A percentile compares a stretch with the other conserved stretches of the same genome.
These are phyloP conservation scores for Podaxis sp. DNA, from an alignment of 768 basidiomycete species.

Conservation along the genomic window DNA sequence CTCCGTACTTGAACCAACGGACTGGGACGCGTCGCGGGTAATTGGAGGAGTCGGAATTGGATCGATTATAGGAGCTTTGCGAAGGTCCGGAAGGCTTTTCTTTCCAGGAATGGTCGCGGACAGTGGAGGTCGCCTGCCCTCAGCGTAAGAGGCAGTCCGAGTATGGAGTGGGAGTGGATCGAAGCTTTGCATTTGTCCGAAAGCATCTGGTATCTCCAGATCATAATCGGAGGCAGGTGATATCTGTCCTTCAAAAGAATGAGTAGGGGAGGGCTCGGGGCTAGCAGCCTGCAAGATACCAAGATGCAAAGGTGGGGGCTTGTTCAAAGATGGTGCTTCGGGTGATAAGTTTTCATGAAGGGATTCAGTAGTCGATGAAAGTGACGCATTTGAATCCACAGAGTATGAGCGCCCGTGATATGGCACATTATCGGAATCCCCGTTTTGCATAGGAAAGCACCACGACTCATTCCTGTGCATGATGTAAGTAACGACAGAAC, in stretches of 20 bases:
- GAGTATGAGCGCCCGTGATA: constrained; percentile 61
- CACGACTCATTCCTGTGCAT: constrained; percentile 32
- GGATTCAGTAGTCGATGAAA: constrained; percentile 42
- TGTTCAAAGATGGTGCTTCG: constrained; percentile 20
- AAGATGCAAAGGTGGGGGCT: constrained; percentile 46
- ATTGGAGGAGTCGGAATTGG: constrained; percentile 3
- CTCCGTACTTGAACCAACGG: neutral
- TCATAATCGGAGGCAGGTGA: constrained; percentile 17
- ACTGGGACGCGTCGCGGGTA: neutral
- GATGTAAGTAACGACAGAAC: neutral
- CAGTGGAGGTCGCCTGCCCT: neutral
- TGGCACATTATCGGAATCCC: constrained; percentile 31
- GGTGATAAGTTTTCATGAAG: constrained; percentile 18
- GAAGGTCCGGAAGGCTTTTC: constrained; percentile 86
- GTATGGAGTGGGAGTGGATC: constrained; percentile 44
- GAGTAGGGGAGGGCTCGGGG: constrained; percentile 38
- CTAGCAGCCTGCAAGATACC: constrained; percentile 39
- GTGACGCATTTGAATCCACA: constrained; percentile 51
- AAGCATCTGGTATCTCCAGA: constrained; percentile 1
- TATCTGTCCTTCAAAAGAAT: constrained; percentile 37
- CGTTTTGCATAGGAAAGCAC: constrained; percentile 33
- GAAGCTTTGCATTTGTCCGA: constrained; percentile 6
- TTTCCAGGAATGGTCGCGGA: constrained; percentile 33
- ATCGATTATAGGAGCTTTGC: constrained; percentile 20
- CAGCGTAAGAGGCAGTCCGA: constrained; percentile 33